Conservation (phyloP, 805 yeast species). For the Zygoascus tannicola region DNA sequence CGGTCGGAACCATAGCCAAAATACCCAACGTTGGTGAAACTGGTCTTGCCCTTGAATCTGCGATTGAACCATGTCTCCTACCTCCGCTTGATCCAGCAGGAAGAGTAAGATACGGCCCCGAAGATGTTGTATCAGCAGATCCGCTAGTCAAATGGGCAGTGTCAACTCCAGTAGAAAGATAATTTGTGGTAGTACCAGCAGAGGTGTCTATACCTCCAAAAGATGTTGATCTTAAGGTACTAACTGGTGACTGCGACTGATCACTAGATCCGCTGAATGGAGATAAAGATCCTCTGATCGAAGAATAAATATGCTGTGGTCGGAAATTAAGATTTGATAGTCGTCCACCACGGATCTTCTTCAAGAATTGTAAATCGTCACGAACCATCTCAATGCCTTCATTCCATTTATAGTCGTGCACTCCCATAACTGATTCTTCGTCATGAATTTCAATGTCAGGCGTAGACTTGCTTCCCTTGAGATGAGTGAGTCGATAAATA, state of each 20-base stretch:
- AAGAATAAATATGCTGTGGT: slow-evolving; percentile 16
- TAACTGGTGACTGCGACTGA: background rate
- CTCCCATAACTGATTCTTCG: slow-evolving; percentile 9
- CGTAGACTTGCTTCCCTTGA: slow-evolving; percentile 15
- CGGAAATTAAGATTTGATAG: slow-evolving; percentile 23
- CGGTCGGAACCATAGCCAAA: slow-evolving; percentile 43
- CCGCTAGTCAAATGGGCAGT: slow-evolving; percentile 15
- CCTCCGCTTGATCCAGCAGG: slow-evolving; percentile 5
- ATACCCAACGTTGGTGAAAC: slow-evolving; percentile 29
- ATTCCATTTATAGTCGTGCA: slow-evolving; percentile 27
- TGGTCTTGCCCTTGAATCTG: slow-evolving; percentile 13
- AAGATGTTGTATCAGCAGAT: slow-evolving; percentile 3
- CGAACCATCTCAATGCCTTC: slow-evolving; percentile 34
- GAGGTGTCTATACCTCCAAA: background rate
- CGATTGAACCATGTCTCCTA: background rate
- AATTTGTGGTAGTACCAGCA: slow-evolving; percentile 4
- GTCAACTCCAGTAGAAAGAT: slow-evolving; percentile 5
- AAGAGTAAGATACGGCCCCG: slow-evolving; percentile 1
- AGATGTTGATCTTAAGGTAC: background rate
- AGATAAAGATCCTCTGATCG: background rate
- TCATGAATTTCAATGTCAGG: slow-evolving; percentile 13
- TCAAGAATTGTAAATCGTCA: slow-evolving; percentile 28
- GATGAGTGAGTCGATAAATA: slow-evolving; percentile 13
- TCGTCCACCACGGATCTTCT: slow-evolving; percentile 34
- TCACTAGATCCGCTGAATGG: slow-evolving; percentile 2